A percentile compares a stretch with the other conserved stretches of the same genome.
phyloP scores from a whole-genome alignment of 139 green algal species.

The Zygnema cylindricum region DNA sequence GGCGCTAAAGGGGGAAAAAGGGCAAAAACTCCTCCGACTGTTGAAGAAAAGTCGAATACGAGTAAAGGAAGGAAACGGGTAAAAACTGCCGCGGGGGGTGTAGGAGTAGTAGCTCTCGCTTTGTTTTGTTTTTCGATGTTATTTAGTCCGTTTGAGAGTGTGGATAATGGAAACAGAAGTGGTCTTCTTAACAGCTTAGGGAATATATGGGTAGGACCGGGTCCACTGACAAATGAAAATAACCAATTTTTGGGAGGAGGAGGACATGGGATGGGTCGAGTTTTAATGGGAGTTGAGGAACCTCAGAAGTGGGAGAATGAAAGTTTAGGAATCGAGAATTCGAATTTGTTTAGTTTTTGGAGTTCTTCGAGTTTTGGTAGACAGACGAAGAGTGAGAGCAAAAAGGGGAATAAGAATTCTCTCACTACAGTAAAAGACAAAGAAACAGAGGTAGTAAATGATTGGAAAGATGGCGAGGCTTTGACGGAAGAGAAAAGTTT shows the following conservation, averaged over 20 bases:
- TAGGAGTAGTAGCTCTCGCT: constrained; percentile 43
- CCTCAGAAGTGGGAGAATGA: neutral
- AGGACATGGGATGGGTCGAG: neutral
- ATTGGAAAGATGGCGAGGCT: no score
- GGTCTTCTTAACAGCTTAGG: neutral
- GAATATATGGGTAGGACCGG: neutral
- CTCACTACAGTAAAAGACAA: neutral
- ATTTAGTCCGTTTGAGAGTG: constrained; percentile 36
- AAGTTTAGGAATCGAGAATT: neutral
- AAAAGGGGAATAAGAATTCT: neutral
- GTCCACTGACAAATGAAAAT: neutral
- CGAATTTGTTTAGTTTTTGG: no score
- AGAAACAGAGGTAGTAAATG: neutral
- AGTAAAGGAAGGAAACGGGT: constrained; percentile 21
- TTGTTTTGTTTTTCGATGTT: constrained; percentile 70
- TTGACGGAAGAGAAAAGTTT: neutral
- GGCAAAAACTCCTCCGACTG: neutral
- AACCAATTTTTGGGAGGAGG: neutral
- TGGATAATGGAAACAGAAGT: neutral
- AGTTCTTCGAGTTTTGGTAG: no score
- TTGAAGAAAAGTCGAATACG: neutral
- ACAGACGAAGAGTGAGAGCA: neutral
- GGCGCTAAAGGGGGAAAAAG: neutral
- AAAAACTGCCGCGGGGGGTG: constrained; percentile 22
- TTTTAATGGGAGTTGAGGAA: constrained; percentile 34